phyloP scores from a whole-genome alignment of 2,329 filamentous ascomycete species.

The Verticillium longisporum region DNA sequence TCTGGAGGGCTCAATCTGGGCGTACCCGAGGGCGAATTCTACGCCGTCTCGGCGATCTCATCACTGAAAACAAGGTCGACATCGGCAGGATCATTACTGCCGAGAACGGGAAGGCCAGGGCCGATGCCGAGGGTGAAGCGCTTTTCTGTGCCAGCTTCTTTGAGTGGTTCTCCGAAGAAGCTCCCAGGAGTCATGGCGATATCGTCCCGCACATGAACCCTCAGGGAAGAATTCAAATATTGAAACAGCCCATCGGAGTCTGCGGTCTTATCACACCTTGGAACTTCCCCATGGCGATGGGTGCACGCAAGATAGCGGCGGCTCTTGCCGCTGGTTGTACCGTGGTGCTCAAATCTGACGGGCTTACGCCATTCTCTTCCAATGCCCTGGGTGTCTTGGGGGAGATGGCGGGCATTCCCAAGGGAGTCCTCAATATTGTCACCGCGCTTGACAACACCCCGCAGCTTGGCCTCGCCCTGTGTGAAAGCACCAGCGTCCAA shows the following conservation, averaged over 20 bases:
- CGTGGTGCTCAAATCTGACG: slow-evolving; percentile 82
- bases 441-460: slow-evolving; percentile 60
- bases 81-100: slow-evolving; percentile 71
- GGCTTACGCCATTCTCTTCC: slow-evolving; percentile 88
- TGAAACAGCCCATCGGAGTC: slow-evolving; percentile 11
- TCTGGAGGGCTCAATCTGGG: slow-evolving; percentile 48
- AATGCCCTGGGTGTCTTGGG: slow-evolving; percentile 85
- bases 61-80: slow-evolving; percentile 57
- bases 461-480: slow-evolving; percentile 57
- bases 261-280: slow-evolving; percentile 49
- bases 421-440: slow-evolving; percentile 46
- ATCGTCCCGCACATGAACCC: slow-evolving; percentile 63
- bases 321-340: slow-evolving; percentile 91
- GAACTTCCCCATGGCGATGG: slow-evolving; percentile 80
- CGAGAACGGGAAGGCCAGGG: slow-evolving; percentile 81
- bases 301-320: slow-evolving; percentile 61
- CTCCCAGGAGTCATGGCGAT: slow-evolving; percentile 65
- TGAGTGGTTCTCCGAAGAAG: slow-evolving; percentile 77
- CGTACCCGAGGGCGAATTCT: slow-evolving; percentile 51
- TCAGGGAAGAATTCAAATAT: slow-evolving; percentile 63
- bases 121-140: slow-evolving; percentile 66
- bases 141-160: slow-evolving; percentile 70
- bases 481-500: slow-evolving; percentile 55
- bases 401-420: slow-evolving; percentile 78
- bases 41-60: slow-evolving; percentile 54